Base-by-base conservation (phyloP, 139 green algal species). In the Chlorella sorokiniana region DNA sequence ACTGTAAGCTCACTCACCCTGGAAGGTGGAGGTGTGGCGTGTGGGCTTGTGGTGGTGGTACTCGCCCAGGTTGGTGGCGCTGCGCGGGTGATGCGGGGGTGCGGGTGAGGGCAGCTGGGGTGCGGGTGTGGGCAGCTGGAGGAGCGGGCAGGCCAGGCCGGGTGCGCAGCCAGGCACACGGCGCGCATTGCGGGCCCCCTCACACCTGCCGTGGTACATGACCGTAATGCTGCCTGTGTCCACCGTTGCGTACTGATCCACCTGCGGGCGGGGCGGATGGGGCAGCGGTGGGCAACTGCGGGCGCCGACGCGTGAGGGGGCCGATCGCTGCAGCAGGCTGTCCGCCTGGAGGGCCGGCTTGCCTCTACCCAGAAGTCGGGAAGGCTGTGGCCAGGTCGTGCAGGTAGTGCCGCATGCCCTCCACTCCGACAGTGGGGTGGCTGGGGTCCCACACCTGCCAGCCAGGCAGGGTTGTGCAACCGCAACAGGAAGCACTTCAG, bases 301-400 rank as follows among this genome's bases (percentile, higher is more conserved):
- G 48, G 11, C 14, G 16, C 14, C 48, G 48, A 59, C 14, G 48
- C 48, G 48, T 59, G 48, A 59, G 48, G 14, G 48, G 14, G 11
- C 11, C 14, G 48, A 59, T 59, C 48, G 10, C 18, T 65, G 56
- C 56, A 65, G 6, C 56, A 33, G 48, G 48, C 48, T 59, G 48
- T n/a, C 7, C 20, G 25, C 16, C 59, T 67, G 59, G 22, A 33
- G 25, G 59, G 59, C 59, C 25, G 38, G 48, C 72, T 23, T 37
- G 70, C 74, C 56, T 84, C 83, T 40, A 83, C 75, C 56, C 63
- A 75, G n/a, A 87, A 84, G 81, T 87, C 83, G 1, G 83, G 74
- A 87, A 87, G 51, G 83, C 76, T 18, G 65, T 79, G 33, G n/a
- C 61, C 31, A 84, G 35, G 81, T 87, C 83, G n/a, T 77, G 9